Percentiles rank a stretch among this genome's conserved stretches.
Evolutionary conservation across 768 basidiomycete genomes (phyloP).

Genomic region (Zangia roseola): DNA sequence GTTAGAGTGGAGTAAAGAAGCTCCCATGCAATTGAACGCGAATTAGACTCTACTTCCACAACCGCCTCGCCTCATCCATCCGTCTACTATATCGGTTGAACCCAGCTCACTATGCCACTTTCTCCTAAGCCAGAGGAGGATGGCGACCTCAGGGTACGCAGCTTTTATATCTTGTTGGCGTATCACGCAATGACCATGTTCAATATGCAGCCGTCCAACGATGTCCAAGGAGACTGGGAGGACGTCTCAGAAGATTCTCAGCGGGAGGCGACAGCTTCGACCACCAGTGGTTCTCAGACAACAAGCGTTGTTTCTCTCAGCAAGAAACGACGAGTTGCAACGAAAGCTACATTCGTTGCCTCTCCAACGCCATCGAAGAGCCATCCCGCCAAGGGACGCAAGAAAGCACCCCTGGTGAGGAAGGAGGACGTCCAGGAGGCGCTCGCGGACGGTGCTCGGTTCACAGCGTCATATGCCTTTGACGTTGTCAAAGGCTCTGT

Average conservation of each 20-base stretch:
- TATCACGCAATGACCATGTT: background rate
- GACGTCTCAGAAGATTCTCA: conserved; percentile 28
- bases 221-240: conserved; percentile 33
- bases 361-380: conserved; percentile 20
- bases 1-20: no score
- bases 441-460: conserved; percentile 23
- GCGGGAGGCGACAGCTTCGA: conserved; percentile 3
- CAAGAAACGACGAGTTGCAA: conserved; percentile 30
- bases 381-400: conserved; percentile 22
- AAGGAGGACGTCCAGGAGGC: conserved; percentile 23
- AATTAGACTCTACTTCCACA: no score
- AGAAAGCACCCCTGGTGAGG: conserved; percentile 29
- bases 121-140: background rate
- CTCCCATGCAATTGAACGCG: no score
- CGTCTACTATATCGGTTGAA: no score
- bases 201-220: background rate
- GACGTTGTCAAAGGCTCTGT: conserved; percentile 50
- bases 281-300: conserved; percentile 5
- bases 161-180: background rate
- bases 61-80: no score
- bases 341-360: conserved; percentile 22
- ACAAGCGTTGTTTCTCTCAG: conserved; percentile 19
- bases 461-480: conserved; percentile 39
- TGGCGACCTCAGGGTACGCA: conserved; percentile 8
- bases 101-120: conserved; percentile 22